Evolutionary conservation across 176 grass and related monocot genomes (phyloP).

Genomic region (Rhynchospora pubera): DNA sequence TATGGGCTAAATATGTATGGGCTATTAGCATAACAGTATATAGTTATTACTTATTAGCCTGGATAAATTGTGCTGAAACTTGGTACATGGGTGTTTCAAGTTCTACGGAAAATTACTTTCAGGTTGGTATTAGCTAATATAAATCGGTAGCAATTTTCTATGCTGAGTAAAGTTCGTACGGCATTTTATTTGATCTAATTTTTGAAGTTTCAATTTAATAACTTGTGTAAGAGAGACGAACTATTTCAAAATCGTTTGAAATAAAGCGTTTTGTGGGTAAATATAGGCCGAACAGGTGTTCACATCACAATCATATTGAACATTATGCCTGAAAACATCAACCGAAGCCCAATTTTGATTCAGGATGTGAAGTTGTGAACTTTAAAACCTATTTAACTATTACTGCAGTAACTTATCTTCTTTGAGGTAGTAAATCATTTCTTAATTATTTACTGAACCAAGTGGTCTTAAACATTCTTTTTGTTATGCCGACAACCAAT

Average conservation of each 20-base stretch:
- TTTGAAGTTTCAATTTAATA: too few relatives aligned
- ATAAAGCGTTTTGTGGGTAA: not conserved
- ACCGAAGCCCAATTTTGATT: not conserved
- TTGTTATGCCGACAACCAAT: not conserved
- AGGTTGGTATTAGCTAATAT: too few relatives aligned
- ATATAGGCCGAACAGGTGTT: not conserved
- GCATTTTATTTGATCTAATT: too few relatives aligned
- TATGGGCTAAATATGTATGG: not conserved
- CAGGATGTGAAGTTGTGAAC: not conserved
- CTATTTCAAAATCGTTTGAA: not conserved
- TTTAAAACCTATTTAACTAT: not conserved
- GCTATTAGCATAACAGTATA: not conserved
- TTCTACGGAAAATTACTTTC: too few relatives aligned
- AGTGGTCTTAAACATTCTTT: not conserved
- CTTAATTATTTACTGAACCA: not conserved
- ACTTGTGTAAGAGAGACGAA: too few relatives aligned
- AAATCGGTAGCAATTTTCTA: too few relatives aligned
- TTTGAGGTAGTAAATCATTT: not conserved
- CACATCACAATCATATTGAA: not conserved
- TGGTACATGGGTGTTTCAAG: not conserved
- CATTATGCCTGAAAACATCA: not conserved
- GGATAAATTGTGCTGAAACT: not conserved
- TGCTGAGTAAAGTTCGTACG: too few relatives aligned
- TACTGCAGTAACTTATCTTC: not conserved
- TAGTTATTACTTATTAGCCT: too few relatives aligned